Conservation (phyloP, 371 early-diverging fungal genomes). For the Mucor irregularis region DNA sequence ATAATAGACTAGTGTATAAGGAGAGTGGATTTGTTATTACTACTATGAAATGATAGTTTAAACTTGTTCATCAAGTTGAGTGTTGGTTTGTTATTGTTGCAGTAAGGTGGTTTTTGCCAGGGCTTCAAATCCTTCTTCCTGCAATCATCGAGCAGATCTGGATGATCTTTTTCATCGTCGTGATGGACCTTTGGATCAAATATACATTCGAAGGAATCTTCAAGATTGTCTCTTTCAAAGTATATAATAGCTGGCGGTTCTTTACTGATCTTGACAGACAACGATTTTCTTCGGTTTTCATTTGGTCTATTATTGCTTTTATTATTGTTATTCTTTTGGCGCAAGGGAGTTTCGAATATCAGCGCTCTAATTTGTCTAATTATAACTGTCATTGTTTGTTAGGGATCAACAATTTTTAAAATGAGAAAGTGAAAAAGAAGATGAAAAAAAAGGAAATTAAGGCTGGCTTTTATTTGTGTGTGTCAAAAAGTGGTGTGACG, state of each 20-base stretch:
- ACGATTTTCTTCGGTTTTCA: conserved; percentile 23
- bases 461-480: conserved; percentile 4
- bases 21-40: too few species aligned
- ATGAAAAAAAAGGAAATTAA: conserved; percentile 4
- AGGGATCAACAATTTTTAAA: neutral
- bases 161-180: conserved; percentile 47
- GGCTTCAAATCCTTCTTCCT: conserved; percentile 27
- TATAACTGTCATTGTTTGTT: conserved; percentile 21
- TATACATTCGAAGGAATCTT: conserved; percentile 42
- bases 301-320: neutral
- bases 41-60: conserved; percentile 7
- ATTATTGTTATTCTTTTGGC: conserved; percentile 4
- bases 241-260: conserved; percentile 46
- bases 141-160: conserved; percentile 25
- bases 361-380: conserved; percentile 22
- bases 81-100: neutral
- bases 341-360: conserved; percentile 1
- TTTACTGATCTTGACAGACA: conserved; percentile 45
- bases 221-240: conserved; percentile 35
- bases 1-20: too few species aligned
- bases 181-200: conserved; percentile 48
- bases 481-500: conserved; percentile 15
- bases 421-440: conserved; percentile 1
- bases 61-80: conserved; percentile 2
- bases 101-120: conserved; percentile 37